Base-by-base conservation (phyloP, 2,329 filamentous ascomycete species). In the Penicillium rolfsii region DNA sequence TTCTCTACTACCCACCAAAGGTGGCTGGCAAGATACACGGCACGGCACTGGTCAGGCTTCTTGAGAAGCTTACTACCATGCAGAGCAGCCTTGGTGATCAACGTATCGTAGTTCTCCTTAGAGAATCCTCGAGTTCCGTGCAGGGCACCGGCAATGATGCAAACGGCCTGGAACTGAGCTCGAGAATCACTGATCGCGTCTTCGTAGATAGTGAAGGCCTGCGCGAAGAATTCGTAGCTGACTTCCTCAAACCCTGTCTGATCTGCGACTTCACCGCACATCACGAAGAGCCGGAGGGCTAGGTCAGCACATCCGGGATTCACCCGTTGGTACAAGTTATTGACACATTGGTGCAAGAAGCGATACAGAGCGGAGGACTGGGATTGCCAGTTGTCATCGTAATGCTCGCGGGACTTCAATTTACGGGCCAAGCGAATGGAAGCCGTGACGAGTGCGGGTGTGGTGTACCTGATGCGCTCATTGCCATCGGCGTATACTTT, bases 141-240 rank as follows among this genome's bases (percentile, higher is more conserved):
- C 59, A 99, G 82, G 5, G 91, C 92, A 59, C 90, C 91, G 2
- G 94, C 92, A 71, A 99, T 93, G 41, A 97, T 89, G 69, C 93
- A 97, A 0, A 99, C 95, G 1, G 95, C 94, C 79, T 99, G 95
- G 82, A 98, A 99, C 75, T 99, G 95, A 14, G 93, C 94, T 75
- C 96, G 89, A 16, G 93, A 97, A 75, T 99, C 96, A 63, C 92
- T 95, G 65, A 99, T 91, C 0, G 92, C 90, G 77, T 99, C 95
- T 74, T 99, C 95, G 73, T 99, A 99, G 8, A 98, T 92, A 0
- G 94, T 98, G 71, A 99, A 99, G 0, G 95, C 94, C 77, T 99
- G 95, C 0, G 95, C 95, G 70, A 97, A 98, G 81, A 96, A 99
- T 74, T 99, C 95, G 76, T 99, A 99, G 11, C 93, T 91, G 45